Base-by-base conservation (phyloP, 2,329 filamentous ascomycete genomes). In the Pestalotiopsis sp. region DNA sequence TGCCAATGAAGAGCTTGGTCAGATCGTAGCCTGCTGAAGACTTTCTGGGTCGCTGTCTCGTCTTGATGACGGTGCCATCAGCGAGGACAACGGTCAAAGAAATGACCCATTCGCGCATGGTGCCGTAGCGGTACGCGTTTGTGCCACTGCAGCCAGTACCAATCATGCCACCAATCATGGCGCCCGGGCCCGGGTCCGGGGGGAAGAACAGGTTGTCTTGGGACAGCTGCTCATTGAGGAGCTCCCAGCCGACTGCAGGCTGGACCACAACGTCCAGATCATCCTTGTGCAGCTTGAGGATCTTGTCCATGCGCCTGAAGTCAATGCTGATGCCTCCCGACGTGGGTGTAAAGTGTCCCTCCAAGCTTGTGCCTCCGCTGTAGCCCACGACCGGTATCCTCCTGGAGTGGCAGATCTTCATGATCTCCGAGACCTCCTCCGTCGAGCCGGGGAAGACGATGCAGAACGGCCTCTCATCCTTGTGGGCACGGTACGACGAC, bases 71-170 rank as follows among this genome's bases (percentile, higher is more conserved):
- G 0, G 92, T 94, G 25, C 93, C 93, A 78, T 96, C 93, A 2
- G 93, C 92, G 65, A 97, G 85, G 1, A 97, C 93, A 2, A 96
- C 91, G 0, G 93, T 96, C 63, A 97, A 82, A 64, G 89, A 92
- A 11, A 95, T 81, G 1, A 96, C 93, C 93, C 93, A 97, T 77
- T 97, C 93, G 66, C 92, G 89, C 93, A 96, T 96, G 0, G 93
- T 96, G 65, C 93, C 93, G 76, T 96, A 96, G 63, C 92, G 86
- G 78, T 94, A 94, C 3, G 93, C 89, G 77, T 97, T 96, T 2
- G 93, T 96, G 63, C 93, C 93, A 69, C 84, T 86, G 76, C 84
- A 86, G 62, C 84, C 84, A 12, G 91, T 93, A 1, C 89, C 90
- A 3, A 93, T 87, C 91, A 93, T 93, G 23, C 93, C 93, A 64